These are phyloP conservation scores for Aspergillus udagawae DNA, from an alignment of 2,329 filamentous ascomycete genomes.

Conservation along the genomic window DNA sequence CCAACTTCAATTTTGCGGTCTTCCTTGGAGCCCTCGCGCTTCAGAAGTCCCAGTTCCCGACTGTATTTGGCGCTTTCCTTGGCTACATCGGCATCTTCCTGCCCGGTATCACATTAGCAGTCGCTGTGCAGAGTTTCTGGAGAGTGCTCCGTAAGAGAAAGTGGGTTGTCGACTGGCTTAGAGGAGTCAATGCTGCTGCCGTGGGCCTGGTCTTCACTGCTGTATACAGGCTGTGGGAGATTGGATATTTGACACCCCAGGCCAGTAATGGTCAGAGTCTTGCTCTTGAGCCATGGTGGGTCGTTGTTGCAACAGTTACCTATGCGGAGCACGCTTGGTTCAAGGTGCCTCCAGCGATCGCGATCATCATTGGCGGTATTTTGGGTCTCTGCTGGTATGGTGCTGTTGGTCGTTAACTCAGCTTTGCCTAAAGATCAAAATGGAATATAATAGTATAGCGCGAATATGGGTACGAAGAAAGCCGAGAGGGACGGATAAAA, in stretches of 20 bases:
- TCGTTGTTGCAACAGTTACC: constrained; percentile 53
- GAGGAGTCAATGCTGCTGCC: constrained; percentile 58
- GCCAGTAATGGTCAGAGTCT: constrained; percentile 50
- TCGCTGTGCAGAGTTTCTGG: constrained; percentile 51
- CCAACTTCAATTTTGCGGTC: constrained; percentile 51
- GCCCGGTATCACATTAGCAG: constrained; percentile 33
- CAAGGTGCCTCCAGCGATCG: constrained; percentile 38
- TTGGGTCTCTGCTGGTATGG: constrained; percentile 48
- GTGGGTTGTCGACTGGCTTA: constrained; percentile 48
- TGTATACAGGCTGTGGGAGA: constrained; percentile 60
- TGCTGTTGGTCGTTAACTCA: constrained; percentile 28
- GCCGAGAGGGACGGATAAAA: not conserved
- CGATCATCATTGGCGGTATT: constrained; percentile 46
- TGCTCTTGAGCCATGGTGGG: constrained; percentile 60
- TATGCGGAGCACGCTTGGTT: constrained; percentile 51
- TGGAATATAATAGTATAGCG: not conserved
- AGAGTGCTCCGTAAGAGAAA: constrained; percentile 43
- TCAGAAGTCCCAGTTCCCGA: constrained; percentile 22
- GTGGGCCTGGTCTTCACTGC: constrained; percentile 62
- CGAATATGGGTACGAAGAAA: not conserved
- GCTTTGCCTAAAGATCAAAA: not conserved
- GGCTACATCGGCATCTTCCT: constrained; percentile 46
- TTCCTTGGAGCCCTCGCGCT: constrained; percentile 54
- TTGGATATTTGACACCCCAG: constrained; percentile 54
- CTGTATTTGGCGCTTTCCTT: constrained; percentile 48